Base-by-base conservation (phyloP, 164 flowering plant species). In the Vitis rotundifolia region DNA sequence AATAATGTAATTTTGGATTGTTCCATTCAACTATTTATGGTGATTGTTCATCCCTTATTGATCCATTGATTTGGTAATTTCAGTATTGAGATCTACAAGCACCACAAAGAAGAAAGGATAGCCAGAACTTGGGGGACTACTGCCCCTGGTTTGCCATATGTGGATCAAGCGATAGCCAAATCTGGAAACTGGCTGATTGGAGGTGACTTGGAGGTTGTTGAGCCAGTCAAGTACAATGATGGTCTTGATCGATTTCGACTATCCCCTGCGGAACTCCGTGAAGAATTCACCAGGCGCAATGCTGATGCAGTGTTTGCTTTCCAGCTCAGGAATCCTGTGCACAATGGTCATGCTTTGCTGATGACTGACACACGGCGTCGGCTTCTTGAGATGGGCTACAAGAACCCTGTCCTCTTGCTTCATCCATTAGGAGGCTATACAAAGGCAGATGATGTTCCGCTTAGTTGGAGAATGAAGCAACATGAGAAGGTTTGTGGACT, bases 301-400 rank as follows among this genome's bases (percentile, higher is more conserved):
- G 98, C 98, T n/a, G 98, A 93, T 83, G 98, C 98, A 0, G 94
- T 93, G 51, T 93, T 93, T 80, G 97, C 98, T 14, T 93, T 93
- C 78, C 98, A 93, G 87, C 92, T 93, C 4, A 79, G 98, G 64
- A 93, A 93, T 75, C 98, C 98, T 18, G 94, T 93, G 11, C 98
- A 95, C 79, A 95, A 93, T 74, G 99, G 99, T n/a, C 99, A 95
- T 82, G 99, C 99, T 64, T 71, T 93, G 73, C 85, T 95, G 61
- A 95, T 95, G 99, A 93, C 94, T 62, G 97, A 93, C 70, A 95
- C 99, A 26, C 97, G 98, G n/a, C 80, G 81, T 15, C 78, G 92
- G 50, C 92, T 93, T 71, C 88, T 95, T 59, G 98, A 91, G 56
- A 95, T 91, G 98, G 98, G 98, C 3, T 91, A 93, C 80, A 85